Percentiles rank a stretch among this genome's conserved stretches.
These are phyloP conservation scores for Debaryomyces psychrophilus DNA, from an alignment of 1,139 yeast species.

Conservation along the genomic window DNA sequence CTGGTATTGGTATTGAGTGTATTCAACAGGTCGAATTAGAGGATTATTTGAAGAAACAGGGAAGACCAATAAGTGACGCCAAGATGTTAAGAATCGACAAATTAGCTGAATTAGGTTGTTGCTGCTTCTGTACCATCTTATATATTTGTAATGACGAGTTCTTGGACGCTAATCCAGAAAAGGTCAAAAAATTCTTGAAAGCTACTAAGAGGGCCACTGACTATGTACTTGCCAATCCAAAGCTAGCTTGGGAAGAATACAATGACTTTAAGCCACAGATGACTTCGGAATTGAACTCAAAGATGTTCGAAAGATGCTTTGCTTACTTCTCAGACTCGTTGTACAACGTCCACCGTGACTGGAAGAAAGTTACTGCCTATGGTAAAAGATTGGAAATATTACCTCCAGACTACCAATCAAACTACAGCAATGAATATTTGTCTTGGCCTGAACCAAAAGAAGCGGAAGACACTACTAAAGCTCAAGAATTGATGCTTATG, in stretches of 20 bases:
- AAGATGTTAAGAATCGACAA: constrained; percentile 60
- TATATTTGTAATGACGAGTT: constrained; percentile 58
- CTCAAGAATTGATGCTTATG: constrained; percentile 48
- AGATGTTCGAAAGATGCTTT: constrained; percentile 56
- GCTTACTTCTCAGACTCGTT: constrained; percentile 58
- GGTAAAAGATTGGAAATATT: constrained; percentile 57
- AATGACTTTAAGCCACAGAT: constrained; percentile 52
- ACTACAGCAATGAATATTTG: constrained; percentile 55
- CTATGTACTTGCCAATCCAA: constrained; percentile 46
- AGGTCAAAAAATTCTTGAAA: constrained; percentile 45
- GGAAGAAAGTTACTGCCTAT: constrained; percentile 58
- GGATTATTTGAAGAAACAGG: constrained; percentile 48
- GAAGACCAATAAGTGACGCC: constrained; percentile 51
- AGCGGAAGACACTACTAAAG: constrained; percentile 47
- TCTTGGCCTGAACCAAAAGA: constrained; percentile 55
- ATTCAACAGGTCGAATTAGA: constrained; percentile 62
- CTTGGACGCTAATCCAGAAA: constrained; percentile 52
- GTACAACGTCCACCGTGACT: constrained; percentile 58
- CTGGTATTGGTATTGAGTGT: constrained; percentile 62
- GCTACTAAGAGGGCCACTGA: constrained; percentile 57
- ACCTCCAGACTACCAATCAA: constrained; percentile 51
- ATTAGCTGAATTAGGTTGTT: constrained; percentile 60
- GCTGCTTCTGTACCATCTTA: constrained; percentile 61
- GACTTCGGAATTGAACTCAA: constrained; percentile 43
- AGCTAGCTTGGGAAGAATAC: constrained; percentile 51